Evolutionary conservation across 2,329 filamentous ascomycete genomes (phyloP), one percentile per base, ranked within the genome.

Genomic region (Arachnomyces sp.): DNA sequence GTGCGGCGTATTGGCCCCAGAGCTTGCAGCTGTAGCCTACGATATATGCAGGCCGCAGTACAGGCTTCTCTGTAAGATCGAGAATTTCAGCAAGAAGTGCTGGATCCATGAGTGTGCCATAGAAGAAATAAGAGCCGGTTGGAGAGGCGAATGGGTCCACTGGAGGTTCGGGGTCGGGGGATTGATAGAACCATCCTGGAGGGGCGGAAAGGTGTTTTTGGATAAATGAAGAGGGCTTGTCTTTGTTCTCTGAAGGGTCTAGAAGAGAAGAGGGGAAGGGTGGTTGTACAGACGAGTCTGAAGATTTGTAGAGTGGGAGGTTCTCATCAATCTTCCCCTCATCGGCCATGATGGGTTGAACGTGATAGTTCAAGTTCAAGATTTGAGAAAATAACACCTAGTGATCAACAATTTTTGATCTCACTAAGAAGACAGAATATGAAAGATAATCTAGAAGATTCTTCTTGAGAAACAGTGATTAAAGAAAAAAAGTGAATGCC

Each of bases 71-170:
- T 14, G 11, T 11, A 9, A 44, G 13, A 7, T 34, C 32, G 12
- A 49, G 33, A 28, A 40, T 33, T 7, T 29, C 37, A 6, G 31
- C 34, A 13, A 48, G 35, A 17, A 39, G 43, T 16, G 30, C 11
- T 15, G 40, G 33, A 11, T 45, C 35, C 13, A 25, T 33, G 12
- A 47, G 25, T 6, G 32, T 42, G 28, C 42, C 48, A 39, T 46
- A 50, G 46, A 46, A 42, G 31, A 50, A 50, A 33, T 47, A 50
- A 38, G 43, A 46, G 13, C 44, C 42, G 3, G 31, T 36, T 29
- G n/a, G 14, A 25, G 25, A 28, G 15, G 25, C 3, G 3, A 31
- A n/a, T n/a, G 31, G 21, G 39, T 14, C 15, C 31, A 30, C 39
- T 13, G 31, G 31, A 13, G n/a, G 31, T 6, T 34, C 34, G 39